Conservation (phyloP, 169 alveolate genomes). For the Cryptosporidium parvum region DNA sequence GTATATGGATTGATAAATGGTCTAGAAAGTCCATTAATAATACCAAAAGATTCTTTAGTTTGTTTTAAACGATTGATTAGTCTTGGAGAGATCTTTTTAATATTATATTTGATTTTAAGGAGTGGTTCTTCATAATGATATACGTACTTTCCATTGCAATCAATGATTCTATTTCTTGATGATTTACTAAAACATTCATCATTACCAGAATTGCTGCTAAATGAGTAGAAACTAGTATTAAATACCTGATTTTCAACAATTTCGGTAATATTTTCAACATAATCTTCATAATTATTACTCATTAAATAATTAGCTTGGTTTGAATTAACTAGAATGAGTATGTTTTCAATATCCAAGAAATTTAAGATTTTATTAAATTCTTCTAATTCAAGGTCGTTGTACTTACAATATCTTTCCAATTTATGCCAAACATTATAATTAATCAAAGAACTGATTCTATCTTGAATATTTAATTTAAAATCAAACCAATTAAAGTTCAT, state of each 20-base stretch:
- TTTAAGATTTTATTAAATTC: background rate
- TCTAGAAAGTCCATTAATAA: constrained; percentile 13
- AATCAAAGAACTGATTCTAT: constrained; percentile 9
- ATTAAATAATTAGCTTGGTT: background rate
- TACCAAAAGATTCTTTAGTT: constrained; percentile 14
- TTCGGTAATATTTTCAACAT: background rate
- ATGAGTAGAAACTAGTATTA: background rate
- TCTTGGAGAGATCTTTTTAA: background rate
- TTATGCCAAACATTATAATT: constrained; percentile 37
- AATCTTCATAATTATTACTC: constrained; percentile 3
- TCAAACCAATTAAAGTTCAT: constrained; percentile 23
- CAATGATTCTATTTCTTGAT: background rate
- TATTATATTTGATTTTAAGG: background rate
- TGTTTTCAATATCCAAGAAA: constrained; percentile 8
- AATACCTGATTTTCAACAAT: background rate
- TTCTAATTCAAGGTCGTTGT: background rate
- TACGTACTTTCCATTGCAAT: background rate
- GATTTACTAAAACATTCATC: background rate
- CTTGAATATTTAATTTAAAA: background rate
- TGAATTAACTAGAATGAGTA: constrained; percentile 3
- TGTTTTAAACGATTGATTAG: background rate
- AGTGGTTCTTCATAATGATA: background rate
- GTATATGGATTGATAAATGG: constrained; percentile 34
- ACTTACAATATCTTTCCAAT: constrained; percentile 16
- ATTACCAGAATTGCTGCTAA: background rate